phyloP scores from a whole-genome alignment of 306 rosid genomes.

The Sicyos baderoa region DNA sequence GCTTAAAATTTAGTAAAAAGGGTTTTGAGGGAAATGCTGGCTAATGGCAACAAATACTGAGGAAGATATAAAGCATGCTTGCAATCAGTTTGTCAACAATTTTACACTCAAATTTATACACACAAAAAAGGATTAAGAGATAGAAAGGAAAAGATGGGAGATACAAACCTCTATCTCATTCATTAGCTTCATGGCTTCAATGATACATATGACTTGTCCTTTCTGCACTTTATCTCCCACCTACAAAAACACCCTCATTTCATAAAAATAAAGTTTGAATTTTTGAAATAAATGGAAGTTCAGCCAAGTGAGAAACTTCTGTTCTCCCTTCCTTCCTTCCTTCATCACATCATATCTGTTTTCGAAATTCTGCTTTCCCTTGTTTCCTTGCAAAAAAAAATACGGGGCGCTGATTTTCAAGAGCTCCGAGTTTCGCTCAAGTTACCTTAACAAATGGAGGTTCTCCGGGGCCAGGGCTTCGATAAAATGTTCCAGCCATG shows the following conservation, averaged over 20 bases:
- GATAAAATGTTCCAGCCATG: slow-evolving; percentile 95
- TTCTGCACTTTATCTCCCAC: slow-evolving; percentile 90
- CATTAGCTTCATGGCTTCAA: slow-evolving; percentile 98
- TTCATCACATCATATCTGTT: neutral
- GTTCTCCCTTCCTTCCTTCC: neutral
- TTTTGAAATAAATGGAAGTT: neutral
- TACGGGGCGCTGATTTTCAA: too few species aligned
- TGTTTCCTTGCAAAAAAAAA: too few species aligned
- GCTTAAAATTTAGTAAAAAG: neutral
- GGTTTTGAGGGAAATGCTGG: neutral
- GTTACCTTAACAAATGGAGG: slow-evolving; percentile 85
- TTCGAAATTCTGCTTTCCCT: neutral
- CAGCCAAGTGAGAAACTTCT: neutral
- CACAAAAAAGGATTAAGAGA: neutral
- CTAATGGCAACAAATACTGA: neutral
- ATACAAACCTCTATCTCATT: slow-evolving; percentile 77
- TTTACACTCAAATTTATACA: too few species aligned
- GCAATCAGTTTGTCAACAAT: neutral
- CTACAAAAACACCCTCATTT: slow-evolving; percentile 24
- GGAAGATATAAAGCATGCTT: too few species aligned
- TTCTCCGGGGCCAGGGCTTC: slow-evolving; percentile 64
- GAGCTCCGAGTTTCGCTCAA: too few species aligned
- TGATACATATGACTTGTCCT: slow-evolving; percentile 79
- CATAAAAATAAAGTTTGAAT: too few species aligned
- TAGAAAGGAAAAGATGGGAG: neutral